phyloP scores from a whole-genome alignment of 2,329 filamentous ascomycete species.

The Aschersonia sp. region DNA sequence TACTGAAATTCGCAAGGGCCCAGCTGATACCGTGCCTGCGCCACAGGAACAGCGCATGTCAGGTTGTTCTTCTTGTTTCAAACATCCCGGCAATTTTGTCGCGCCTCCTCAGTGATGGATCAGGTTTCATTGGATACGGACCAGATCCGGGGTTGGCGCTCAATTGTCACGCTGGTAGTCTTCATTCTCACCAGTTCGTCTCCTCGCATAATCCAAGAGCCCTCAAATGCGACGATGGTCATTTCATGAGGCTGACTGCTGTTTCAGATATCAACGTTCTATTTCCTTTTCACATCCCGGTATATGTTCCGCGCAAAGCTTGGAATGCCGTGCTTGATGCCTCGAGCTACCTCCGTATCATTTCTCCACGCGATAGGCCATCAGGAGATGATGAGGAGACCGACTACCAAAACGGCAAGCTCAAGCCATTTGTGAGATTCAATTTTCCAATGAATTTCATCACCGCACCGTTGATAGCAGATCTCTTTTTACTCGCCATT shows the following conservation, averaged over 20 bases:
- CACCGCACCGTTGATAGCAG: constrained; percentile 55
- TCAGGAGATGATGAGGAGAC: constrained; percentile 10
- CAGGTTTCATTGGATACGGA: constrained; percentile 8
- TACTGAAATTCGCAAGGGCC: too few species aligned
- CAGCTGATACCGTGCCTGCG: too few species aligned
- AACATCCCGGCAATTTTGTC: too few species aligned
- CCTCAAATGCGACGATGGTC: background rate
- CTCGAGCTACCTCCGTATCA: constrained; percentile 29
- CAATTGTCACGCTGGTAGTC: constrained; percentile 54
- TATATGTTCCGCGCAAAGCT: constrained; percentile 40
- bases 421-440: constrained; percentile 30
- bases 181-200: constrained; percentile 57
- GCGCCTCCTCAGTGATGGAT: constrained; percentile 1
- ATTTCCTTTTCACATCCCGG: constrained; percentile 51
- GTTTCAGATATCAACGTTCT: constrained; percentile 49
- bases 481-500: constrained; percentile 57
- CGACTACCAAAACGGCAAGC: constrained; percentile 12
- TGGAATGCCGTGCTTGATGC: constrained; percentile 27
- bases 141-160: constrained; percentile 47
- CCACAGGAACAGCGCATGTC: too few species aligned
- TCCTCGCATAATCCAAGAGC: background rate
- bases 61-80: too few species aligned
- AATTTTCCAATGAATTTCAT: constrained; percentile 54
- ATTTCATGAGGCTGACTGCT: background rate
- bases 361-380: constrained; percentile 23